Evolutionary conservation across 805 yeast genomes (phyloP), one percentile per base, ranked within the genome.

Genomic region (Ogataea populi-albae): DNA sequence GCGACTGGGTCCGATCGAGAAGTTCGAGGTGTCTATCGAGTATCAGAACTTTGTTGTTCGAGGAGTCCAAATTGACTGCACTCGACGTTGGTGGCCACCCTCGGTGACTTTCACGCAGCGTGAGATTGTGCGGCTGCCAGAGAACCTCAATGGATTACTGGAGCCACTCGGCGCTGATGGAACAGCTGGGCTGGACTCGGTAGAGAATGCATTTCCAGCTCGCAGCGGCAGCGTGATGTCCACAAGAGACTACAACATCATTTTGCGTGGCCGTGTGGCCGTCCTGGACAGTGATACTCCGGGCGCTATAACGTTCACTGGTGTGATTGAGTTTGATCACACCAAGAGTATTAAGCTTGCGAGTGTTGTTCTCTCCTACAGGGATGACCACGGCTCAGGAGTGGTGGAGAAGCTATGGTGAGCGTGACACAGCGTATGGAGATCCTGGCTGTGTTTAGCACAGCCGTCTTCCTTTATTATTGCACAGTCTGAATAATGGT

Each of bases 241-340:
- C n/a, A n/a, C n/a, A n/a, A 40, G 59, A 23, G 62, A 59, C 19
- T 62, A 61, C 43, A 55, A 50, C 34, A 46, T 62, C 17, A 41
- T 53, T 6, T 54, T 61, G 4, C 43, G 54, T 8, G 67, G 62
- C 4, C 43, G 60, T n/a, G 41, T 60, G 5, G 35, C 40, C 9
- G 55, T 61, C 1, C 39, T 48, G 2, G 46, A 39, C 6, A 30
- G 35, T 9, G 29, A 19, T 16, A 55, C 47, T 2, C 37, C 53
- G 14, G 65, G 63, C 9, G 47, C 47, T n/a, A 54, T 62, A 18
- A 41, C 54, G 10, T 63, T 62, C 33, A 41, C 33, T 8, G 68
- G 63, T 3, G 53, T 58, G 6, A 52, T 63, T 9, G 64, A 61
- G 32, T 59, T 62, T 20, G 66, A 63, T 41, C 68, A 62, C 34